Conservation (phyloP, 768 basidiomycete species). For the Xerocomus potaroensis region DNA sequence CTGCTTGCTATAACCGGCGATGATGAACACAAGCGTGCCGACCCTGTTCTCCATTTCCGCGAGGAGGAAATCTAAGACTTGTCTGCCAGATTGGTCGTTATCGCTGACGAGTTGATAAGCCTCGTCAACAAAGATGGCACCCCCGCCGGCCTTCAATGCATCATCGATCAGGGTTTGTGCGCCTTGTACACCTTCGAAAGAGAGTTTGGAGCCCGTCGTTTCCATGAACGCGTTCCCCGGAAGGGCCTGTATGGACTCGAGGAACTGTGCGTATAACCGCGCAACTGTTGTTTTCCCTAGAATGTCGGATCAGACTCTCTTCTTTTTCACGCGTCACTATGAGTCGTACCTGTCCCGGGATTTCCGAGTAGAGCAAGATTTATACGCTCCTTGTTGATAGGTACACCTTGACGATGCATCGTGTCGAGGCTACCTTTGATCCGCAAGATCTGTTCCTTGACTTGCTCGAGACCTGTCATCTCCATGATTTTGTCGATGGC, state of each 20-base stretch:
- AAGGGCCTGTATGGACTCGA: constrained; percentile 51
- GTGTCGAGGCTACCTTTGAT: constrained; percentile 59
- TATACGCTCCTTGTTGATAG: constrained; percentile 53
- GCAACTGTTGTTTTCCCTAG: constrained; percentile 71
- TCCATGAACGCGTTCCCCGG: constrained; percentile 55
- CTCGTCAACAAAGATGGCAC: constrained; percentile 68
- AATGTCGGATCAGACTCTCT: not conserved
- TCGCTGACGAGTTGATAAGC: constrained; percentile 62
- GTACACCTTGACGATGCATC: constrained; percentile 45
- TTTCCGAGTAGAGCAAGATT: constrained; percentile 65
- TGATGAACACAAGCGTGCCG: constrained; percentile 62
- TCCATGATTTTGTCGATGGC: constrained; percentile 65
- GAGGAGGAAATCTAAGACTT: constrained; percentile 66
- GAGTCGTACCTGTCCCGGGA: constrained; percentile 61
- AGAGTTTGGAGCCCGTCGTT: constrained; percentile 58
- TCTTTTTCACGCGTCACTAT: not conserved
- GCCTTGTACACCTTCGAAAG: constrained; percentile 53
- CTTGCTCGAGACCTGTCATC: constrained; percentile 64
- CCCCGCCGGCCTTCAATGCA: constrained; percentile 53
- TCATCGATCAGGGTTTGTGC: constrained; percentile 50
- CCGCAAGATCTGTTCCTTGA: constrained; percentile 55
- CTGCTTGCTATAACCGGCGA: constrained; percentile 67
- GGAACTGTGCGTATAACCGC: constrained; percentile 58
- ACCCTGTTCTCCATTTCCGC: constrained; percentile 73
- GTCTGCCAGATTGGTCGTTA: constrained; percentile 45